A percentile compares a stretch with the other conserved stretches of the same genome.
Conservation (phyloP, 164 flowering plant species). For the Brasenia schreberi region DNA sequence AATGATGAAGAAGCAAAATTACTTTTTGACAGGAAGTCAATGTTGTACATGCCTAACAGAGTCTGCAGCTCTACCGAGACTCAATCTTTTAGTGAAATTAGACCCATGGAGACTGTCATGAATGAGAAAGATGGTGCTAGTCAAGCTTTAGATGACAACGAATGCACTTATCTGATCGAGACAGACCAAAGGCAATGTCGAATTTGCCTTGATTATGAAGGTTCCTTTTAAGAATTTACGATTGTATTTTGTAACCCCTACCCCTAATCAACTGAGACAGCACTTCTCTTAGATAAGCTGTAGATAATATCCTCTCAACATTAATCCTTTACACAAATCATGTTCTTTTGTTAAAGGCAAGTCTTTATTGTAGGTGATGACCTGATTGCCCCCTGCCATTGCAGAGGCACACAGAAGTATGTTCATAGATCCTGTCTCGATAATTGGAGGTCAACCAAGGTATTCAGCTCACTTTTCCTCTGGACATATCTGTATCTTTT, state of each 20-base stretch:
- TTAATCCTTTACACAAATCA: not conserved
- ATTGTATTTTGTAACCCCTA: constrained; percentile 5
- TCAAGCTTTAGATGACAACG: constrained; percentile 33
- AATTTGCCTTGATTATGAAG: constrained; percentile 94
- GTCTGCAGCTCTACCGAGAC: constrained; percentile 19
- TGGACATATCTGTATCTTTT: constrained; percentile 35
- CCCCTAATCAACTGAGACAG: not conserved
- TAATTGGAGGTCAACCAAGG: constrained; percentile 97
- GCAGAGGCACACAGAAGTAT: constrained; percentile 94
- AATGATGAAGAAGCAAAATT: constrained; percentile 36
- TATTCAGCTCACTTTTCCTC: constrained; percentile 25
- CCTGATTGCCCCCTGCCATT: constrained; percentile 91
- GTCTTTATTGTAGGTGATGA: constrained; percentile 53
- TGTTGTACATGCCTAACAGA: constrained; percentile 24
- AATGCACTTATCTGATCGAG: constrained; percentile 33
- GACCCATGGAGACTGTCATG: constrained; percentile 27
- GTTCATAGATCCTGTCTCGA: constrained; percentile 97
- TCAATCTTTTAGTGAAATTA: constrained; percentile 53
- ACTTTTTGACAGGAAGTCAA: constrained; percentile 61
- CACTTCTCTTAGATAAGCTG: not conserved
- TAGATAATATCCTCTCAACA: not conserved
- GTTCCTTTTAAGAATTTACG: constrained; percentile 7
- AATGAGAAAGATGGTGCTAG: constrained; percentile 16
- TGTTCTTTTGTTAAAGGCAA: not conserved
- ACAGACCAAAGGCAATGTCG: constrained; percentile 83